A percentile compares a stretch with the other conserved stretches of the same genome.
Evolutionary conservation across 495 filamentous ascomycete genomes (phyloP).

Genomic region (Immersiella caudata): DNA sequence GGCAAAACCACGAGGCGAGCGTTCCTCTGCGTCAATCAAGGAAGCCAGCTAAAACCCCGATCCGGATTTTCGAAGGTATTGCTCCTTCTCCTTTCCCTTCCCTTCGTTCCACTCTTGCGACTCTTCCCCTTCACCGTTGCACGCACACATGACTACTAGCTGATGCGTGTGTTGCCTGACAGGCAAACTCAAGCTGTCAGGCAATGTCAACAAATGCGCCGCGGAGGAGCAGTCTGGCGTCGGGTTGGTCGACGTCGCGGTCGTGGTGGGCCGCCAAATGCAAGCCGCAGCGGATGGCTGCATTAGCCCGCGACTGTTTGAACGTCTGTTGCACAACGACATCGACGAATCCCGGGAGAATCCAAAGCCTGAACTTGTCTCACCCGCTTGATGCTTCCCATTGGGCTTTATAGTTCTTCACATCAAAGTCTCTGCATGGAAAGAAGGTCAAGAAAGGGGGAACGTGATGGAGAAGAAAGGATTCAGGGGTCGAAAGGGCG

Average conservation of each 20-base stretch:
- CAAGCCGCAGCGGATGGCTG: slow-evolving; percentile 38
- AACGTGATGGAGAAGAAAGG: background rate
- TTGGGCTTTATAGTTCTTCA: background rate
- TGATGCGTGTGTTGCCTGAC: background rate
- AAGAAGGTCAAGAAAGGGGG: background rate
- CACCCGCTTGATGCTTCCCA: background rate
- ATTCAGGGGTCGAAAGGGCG: background rate
- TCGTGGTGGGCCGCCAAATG: slow-evolving; percentile 13
- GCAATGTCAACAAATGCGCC: background rate
- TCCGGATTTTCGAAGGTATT: slow-evolving; percentile 9
- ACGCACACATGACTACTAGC: slow-evolving; percentile 12
- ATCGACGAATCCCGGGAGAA: background rate
- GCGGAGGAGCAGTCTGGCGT: background rate
- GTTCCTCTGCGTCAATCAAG: background rate
- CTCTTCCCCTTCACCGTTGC: background rate
- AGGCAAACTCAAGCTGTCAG: slow-evolving; percentile 14
- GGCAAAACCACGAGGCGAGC: background rate
- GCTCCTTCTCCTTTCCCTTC: too few relatives aligned
- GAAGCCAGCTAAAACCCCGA: background rate
- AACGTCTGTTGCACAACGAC: slow-evolving; percentile 37
- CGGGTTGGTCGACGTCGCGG: slow-evolving; percentile 16
- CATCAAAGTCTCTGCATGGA: background rate
- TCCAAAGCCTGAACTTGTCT: background rate
- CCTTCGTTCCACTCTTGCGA: background rate
- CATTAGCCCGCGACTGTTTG: slow-evolving; percentile 52